These are phyloP conservation scores for Hapsidospora chrysogenum DNA, from an alignment of 495 filamentous ascomycete genomes.

Conservation along the genomic window DNA sequence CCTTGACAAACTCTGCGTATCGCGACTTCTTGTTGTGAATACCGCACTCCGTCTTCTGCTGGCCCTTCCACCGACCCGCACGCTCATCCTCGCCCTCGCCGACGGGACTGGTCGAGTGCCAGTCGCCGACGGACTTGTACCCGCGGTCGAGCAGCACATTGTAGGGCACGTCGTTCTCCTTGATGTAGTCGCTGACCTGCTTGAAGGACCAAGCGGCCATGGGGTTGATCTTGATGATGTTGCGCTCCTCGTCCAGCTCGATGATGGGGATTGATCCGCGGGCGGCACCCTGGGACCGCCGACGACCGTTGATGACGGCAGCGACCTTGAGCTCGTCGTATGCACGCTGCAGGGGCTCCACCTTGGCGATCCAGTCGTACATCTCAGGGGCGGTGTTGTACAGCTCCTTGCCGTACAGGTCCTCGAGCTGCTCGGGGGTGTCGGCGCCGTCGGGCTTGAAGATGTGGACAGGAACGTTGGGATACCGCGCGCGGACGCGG, in stretches of 20 bases:
- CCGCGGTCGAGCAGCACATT: conserved; percentile 78
- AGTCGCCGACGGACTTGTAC: conserved; percentile 96
- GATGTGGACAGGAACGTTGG: conserved; percentile 61
- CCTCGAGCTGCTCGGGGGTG: conserved; percentile 58
- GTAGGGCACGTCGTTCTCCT: conserved; percentile 77
- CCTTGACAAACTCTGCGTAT: conserved; percentile 68
- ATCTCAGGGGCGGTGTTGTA: conserved; percentile 77
- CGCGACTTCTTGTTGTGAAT: conserved; percentile 94
- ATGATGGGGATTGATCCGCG: conserved; percentile 76
- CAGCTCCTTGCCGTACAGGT: conserved; percentile 62
- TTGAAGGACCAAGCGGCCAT: conserved; percentile 88
- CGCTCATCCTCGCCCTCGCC: conserved; percentile 86
- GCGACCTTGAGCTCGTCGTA: conserved; percentile 79
- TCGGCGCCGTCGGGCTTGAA: conserved; percentile 68
- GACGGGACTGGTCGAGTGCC: conserved; percentile 90
- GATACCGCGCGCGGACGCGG: conserved; percentile 58
- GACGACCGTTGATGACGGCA: conserved; percentile 86
- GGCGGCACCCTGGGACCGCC: conserved; percentile 85
- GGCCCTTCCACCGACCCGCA: conserved; percentile 93
- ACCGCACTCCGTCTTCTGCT: conserved; percentile 88
- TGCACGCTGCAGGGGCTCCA: conserved; percentile 86
- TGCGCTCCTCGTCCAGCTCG: conserved; percentile 73
- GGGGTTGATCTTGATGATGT: conserved; percentile 96
- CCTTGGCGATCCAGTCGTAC: conserved; percentile 95
- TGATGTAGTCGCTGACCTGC: conserved; percentile 76